Conservation (phyloP, 2,329 filamentous ascomycete species). For the Pseudogymnoascus sp. region DNA sequence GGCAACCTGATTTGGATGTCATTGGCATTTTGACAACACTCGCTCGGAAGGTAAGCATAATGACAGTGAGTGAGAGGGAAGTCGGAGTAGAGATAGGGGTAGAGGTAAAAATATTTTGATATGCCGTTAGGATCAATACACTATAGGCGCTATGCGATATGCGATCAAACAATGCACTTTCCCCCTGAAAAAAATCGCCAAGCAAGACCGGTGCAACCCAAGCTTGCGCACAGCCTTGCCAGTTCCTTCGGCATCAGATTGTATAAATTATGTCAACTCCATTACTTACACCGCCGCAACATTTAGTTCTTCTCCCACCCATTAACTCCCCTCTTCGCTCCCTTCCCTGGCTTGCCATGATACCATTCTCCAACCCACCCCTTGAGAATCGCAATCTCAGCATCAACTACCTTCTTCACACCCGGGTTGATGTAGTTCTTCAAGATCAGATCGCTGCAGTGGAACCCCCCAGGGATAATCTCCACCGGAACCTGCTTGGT, state of each 20-base stretch:
- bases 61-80: no score
- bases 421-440: conserved; percentile 41
- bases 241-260: neutral
- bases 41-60: no score
- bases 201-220: neutral
- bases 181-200: neutral
- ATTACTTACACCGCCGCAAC: neutral
- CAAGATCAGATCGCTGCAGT: conserved; percentile 46
- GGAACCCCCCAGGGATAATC: conserved; percentile 44
- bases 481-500: conserved; percentile 41
- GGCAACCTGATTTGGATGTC: neutral
- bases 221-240: neutral
- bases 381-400: conserved; percentile 41
- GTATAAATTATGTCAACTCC: neutral
- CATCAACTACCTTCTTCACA: conserved; percentile 41
- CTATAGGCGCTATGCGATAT: neutral
- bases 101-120: neutral
- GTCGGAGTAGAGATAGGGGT: no score
- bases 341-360: neutral
- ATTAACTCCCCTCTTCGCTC: neutral
- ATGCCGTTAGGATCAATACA: neutral
- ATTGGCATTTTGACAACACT: neutral
- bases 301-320: neutral
- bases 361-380: conserved; percentile 46
- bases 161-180: neutral